These are phyloP conservation scores for Penicillium brasilianum DNA, from an alignment of 2,329 filamentous ascomycete species.

Conservation along the genomic window DNA sequence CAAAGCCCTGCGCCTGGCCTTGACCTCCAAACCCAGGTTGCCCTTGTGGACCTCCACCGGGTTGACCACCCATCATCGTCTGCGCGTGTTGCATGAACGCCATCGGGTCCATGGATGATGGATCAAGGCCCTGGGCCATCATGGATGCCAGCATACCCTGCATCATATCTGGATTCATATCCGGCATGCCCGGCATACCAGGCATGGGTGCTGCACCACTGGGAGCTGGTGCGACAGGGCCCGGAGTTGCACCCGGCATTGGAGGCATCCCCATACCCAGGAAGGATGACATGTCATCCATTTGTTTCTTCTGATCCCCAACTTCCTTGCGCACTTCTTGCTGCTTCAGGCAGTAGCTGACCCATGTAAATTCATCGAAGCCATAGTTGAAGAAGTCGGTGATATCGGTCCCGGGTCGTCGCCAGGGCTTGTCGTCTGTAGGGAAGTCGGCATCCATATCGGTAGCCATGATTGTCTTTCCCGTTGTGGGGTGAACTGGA, in stretches of 20 bases:
- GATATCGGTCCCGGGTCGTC: constrained; percentile 89
- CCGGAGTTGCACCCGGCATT: constrained; percentile 45
- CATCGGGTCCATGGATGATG: constrained; percentile 59
- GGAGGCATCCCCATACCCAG: constrained; percentile 57
- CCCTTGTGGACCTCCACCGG: constrained; percentile 43
- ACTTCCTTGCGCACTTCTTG: constrained; percentile 77
- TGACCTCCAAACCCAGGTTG: constrained; percentile 44
- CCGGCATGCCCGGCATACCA: constrained; percentile 53
- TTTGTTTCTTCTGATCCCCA: constrained; percentile 75
- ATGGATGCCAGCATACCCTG: constrained; percentile 63
- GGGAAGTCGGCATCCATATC: constrained; percentile 77
- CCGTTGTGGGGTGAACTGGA: constrained; percentile 73
- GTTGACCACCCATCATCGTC: constrained; percentile 54
- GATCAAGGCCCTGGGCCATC: constrained; percentile 60
- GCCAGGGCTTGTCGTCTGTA: constrained; percentile 87
- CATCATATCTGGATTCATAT: constrained; percentile 62
- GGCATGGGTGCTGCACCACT: constrained; percentile 43
- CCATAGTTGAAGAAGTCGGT: constrained; percentile 99
- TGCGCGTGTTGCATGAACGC: constrained; percentile 60
- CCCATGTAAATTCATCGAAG: constrained; percentile 98
- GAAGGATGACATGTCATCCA: constrained; percentile 66
- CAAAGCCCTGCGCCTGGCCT: constrained; percentile 40
- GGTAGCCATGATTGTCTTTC: constrained; percentile 81
- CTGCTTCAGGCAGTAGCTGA: constrained; percentile 89
- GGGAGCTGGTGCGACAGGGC: constrained; percentile 35